Conservation (phyloP, 1,284 basidiomycete genomes). For the Malassezia furfur region DNA sequence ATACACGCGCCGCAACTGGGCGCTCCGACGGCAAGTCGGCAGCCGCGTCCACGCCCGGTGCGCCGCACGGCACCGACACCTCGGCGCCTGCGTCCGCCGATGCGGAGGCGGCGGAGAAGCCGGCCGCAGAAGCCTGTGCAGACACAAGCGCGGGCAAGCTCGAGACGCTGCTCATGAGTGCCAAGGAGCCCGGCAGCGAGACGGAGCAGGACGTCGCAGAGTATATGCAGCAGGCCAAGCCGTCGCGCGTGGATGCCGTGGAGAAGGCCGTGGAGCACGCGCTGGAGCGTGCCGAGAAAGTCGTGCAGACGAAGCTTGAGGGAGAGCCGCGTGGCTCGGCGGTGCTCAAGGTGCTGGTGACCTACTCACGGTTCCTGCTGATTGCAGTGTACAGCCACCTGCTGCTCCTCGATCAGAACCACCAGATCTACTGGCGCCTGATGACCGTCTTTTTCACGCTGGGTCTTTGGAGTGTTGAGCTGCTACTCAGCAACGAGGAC, state of each 20-base stretch:
- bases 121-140: too few relatives aligned
- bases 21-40: not conserved
- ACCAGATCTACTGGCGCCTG: slow-evolving; percentile 45
- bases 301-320: not conserved
- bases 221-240: not conserved
- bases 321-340: slow-evolving; percentile 3
- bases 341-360: slow-evolving; percentile 19
- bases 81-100: too few relatives aligned
- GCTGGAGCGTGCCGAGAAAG: not conserved
- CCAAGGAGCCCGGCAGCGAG: slow-evolving; percentile 14
- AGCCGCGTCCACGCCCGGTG: not conserved
- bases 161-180: slow-evolving; percentile 1
- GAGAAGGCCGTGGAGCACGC: slow-evolving; percentile 1
- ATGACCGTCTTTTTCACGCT: slow-evolving; percentile 42
- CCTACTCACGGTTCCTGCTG: slow-evolving; percentile 39
- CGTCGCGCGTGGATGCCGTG: not conserved
- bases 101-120: too few relatives aligned
- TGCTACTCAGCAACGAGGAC: slow-evolving; percentile 33
- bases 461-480: slow-evolving; percentile 38
- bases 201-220: not conserved
- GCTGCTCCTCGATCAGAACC: slow-evolving; percentile 41
- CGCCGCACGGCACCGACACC: too few relatives aligned
- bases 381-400: slow-evolving; percentile 45
- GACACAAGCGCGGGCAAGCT: not conserved
- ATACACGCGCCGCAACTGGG: too few relatives aligned